Evolutionary conservation across 257 asterid genomes (phyloP).

Genomic region (Paraleonurus japonicus): DNA sequence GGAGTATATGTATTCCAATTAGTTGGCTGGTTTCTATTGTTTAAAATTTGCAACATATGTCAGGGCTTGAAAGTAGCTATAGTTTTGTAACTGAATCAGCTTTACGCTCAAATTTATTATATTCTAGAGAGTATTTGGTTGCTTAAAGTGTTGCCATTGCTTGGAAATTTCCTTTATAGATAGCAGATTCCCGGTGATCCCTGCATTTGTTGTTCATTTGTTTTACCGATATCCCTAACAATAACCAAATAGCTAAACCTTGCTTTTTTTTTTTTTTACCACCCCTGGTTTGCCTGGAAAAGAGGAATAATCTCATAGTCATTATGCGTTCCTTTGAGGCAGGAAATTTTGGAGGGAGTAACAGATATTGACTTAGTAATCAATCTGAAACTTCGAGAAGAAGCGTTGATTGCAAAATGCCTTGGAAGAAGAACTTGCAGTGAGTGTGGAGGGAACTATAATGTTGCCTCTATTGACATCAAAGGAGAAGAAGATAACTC

Average conservation of each 20-base stretch:
- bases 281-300: not conserved
- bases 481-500: constrained; percentile 61
- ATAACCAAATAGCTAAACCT: not conserved
- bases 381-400: constrained; percentile 84
- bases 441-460: constrained; percentile 85
- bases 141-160: not conserved
- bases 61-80: too few relatives aligned
- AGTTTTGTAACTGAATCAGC: not conserved
- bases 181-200: not conserved
- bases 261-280: not conserved
- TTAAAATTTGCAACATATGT: not conserved
- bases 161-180: not conserved
- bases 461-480: constrained; percentile 82
- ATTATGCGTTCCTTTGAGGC: constrained; percentile 6
- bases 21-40: not conserved
- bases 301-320: not conserved
- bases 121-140: not conserved
- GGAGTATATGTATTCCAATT: not conserved
- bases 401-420: constrained; percentile 88
- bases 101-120: not conserved
- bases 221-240: constrained; percentile 13
- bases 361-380: constrained; percentile 85
- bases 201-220: constrained; percentile 16
- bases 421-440: constrained; percentile 94
- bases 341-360: constrained; percentile 93